These are phyloP conservation scores for Penicillium paneum DNA, from an alignment of 2,329 filamentous ascomycete genomes.

Conservation along the genomic window DNA sequence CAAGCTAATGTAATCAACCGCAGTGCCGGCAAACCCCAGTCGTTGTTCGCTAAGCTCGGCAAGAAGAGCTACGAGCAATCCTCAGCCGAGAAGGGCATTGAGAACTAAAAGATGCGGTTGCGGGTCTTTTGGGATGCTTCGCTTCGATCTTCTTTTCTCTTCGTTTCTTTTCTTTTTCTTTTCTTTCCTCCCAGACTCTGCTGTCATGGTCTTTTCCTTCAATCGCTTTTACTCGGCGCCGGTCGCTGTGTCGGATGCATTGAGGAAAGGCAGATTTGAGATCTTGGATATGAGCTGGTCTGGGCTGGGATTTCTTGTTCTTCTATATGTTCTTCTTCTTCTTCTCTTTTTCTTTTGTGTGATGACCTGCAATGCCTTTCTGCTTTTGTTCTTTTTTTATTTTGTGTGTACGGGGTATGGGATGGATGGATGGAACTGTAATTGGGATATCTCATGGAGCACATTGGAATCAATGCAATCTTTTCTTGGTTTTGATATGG, in stretches of 20 bases:
- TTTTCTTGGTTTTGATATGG: neutral
- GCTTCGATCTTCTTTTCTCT: neutral
- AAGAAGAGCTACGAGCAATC: constrained; percentile 46
- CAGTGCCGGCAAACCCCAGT: constrained; percentile 44
- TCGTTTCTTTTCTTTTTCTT: neutral
- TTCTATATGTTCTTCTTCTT: neutral
- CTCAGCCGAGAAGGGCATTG: constrained; percentile 19
- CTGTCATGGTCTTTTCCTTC: constrained; percentile 5
- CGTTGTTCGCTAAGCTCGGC: constrained; percentile 46
- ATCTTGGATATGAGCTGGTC: neutral
- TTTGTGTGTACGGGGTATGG: constrained; percentile 16
- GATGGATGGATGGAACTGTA: constrained; percentile 9
- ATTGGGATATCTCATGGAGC: constrained; percentile 13
- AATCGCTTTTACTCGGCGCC: constrained; percentile 10
- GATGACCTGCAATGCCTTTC: constrained; percentile 26
- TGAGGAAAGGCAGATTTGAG: constrained; percentile 8
- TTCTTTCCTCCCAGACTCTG: neutral
- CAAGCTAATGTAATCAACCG: constrained; percentile 11
- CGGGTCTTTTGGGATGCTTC: neutral
- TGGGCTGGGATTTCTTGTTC: neutral
- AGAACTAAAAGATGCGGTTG: constrained; percentile 14
- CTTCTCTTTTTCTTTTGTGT: constrained; percentile 16
- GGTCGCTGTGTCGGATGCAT: constrained; percentile 12
- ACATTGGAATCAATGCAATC: constrained; percentile 4
- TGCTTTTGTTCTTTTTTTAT: constrained; percentile 8